These are phyloP conservation scores for Xanthoceras sorbifolium DNA, from an alignment of 345 rosid genomes.

Conservation along the genomic window DNA sequence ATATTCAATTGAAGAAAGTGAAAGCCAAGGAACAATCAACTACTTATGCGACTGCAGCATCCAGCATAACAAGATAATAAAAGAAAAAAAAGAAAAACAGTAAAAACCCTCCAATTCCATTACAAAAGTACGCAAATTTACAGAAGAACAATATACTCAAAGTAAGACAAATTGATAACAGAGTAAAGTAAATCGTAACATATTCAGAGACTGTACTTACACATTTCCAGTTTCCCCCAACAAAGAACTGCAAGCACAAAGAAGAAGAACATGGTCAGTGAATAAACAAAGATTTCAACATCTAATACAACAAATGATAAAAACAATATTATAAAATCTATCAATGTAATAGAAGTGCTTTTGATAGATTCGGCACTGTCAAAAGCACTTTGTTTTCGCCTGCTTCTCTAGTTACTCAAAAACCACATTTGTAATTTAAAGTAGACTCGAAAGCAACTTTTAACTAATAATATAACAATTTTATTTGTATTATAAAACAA, in stretches of 20 bases:
- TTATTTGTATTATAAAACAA: not conserved
- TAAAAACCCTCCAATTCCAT: not conserved
- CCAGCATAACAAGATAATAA: not conserved
- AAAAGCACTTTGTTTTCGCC: not conserved
- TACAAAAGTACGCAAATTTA: not conserved
- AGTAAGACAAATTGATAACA: not conserved
- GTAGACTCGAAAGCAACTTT: not conserved
- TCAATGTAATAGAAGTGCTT: not conserved
- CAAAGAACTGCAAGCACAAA: conserved; percentile 84
- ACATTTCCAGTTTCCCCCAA: conserved; percentile 99
- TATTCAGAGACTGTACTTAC: conserved; percentile 51
- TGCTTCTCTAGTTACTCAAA: not conserved
- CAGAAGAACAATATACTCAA: not conserved
- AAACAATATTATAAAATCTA: not conserved
- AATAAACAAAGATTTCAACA: not conserved
- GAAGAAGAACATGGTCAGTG: conserved; percentile 10
- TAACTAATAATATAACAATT: not conserved
- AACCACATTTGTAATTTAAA: not conserved
- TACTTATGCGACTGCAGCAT: conserved; percentile 7
- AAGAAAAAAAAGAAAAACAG: no score
- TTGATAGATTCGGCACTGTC: not conserved
- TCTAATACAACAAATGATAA: not conserved
- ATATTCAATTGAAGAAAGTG: conserved; percentile 12
- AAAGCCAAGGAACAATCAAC: conserved; percentile 15
- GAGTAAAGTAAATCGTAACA: not conserved